Conservation (phyloP, 208 protist species). For the Balamuthia mandrillaris region DNA sequence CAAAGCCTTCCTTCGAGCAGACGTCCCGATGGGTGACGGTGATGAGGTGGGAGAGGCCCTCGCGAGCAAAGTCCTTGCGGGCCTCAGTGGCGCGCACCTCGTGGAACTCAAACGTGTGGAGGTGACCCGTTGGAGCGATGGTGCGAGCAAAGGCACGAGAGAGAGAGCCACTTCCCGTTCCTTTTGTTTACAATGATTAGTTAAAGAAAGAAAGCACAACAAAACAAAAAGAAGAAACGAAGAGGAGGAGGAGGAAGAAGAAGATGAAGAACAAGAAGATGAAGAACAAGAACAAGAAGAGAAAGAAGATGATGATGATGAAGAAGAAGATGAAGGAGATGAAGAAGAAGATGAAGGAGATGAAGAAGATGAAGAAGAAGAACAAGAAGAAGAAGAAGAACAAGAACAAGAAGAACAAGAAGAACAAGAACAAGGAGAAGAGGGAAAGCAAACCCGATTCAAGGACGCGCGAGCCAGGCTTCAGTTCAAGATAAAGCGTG, state of each 20-base stretch:
- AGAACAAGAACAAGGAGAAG: not conserved
- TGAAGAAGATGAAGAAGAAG: too few species aligned
- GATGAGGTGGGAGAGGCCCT: conserved; percentile 54
- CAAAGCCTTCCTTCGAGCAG: not conserved
- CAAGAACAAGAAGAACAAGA: not conserved
- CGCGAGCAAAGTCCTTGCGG: conserved; percentile 58
- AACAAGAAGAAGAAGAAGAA: not conserved
- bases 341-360: too few species aligned
- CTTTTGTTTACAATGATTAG: too few species aligned
- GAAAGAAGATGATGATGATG: too few species aligned
- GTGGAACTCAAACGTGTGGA: conserved; percentile 79
- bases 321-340: too few species aligned
- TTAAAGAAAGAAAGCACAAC: too few species aligned
- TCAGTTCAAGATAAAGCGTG: conserved; percentile 56
- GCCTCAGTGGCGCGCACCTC: conserved; percentile 45
- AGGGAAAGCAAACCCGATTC: conserved; percentile 51
- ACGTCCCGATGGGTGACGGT: conserved; percentile 61
- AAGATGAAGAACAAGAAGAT: not conserved
- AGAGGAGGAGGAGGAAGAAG: not conserved
- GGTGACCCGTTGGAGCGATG: conserved; percentile 61
- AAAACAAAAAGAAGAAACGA: too few species aligned
- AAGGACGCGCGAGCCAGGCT: conserved; percentile 61
- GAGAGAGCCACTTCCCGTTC: conserved; percentile 73
- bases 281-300: too few species aligned
- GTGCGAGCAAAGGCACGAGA: conserved; percentile 62